Evolutionary conservation across 2,329 filamentous ascomycete species (phyloP), one percentile per base, ranked within the genome.

Genomic region (Trichoderma semiorbis): DNA sequence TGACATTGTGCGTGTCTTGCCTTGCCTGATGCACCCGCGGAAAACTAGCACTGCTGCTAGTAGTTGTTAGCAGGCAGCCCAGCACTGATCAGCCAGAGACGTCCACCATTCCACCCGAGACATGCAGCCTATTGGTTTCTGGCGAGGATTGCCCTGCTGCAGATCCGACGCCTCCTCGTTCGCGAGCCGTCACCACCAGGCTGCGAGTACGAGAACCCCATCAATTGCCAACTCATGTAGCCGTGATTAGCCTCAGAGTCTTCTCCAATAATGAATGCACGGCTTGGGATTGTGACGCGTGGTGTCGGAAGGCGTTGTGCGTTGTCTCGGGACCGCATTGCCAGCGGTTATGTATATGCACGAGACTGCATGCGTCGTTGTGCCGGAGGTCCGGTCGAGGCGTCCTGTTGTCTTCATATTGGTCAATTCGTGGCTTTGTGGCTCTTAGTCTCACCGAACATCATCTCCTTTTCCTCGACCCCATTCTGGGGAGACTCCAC

Each of bases 331-430:
- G 28, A 47, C 26, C 65, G 26, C 65, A 60, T 60, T 69, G 65
- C 65, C 57, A 69, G 67, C 67, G 26, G 26, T 18, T 24, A 47
- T n/a, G 18, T 47, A 61, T 24, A 50, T 69, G 53, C 55, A 50
- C 53, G 55, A 47, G 26, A 18, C 55, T 58, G 36, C 60, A 58
- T 32, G 50, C 61, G 21, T 18, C 34, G 50, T 28, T 26, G 61
- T 71, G 69, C 61, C 69, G 69, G 69, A 71, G 11, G 61, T 65
- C 69, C 69, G 69, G 69, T 71, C 61, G 53, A 71, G 50, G 61
- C 69, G 61, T 65, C 57, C 60, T 53, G 67, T 61, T 61, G 39
- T 62, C 57, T 43, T 34, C 57, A 62, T 53, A 60, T 53, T 61
- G 66, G 66, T 30, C 28, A 36, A 61, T 69, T 57, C 30, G 64